Percentiles rank a stretch among this genome's conserved stretches.
phyloP scores from a whole-genome alignment of 176 grass and related monocot species.

The Rhipidocladum racemiflorum region DNA sequence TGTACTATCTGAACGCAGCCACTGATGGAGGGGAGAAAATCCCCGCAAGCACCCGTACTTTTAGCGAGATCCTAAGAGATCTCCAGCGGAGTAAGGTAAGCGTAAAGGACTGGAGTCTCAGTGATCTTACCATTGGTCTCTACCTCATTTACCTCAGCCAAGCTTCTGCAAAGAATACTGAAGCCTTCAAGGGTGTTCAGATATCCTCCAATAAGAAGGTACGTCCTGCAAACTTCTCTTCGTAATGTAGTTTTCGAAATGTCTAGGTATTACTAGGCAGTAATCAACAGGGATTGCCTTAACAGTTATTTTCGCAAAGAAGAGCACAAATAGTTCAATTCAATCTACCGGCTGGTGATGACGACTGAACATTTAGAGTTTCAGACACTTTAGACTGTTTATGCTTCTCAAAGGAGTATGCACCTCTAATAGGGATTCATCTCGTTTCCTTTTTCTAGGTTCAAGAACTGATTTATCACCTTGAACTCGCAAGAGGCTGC shows the following conservation, averaged over 20 bases:
- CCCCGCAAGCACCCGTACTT: slow-evolving; percentile 47
- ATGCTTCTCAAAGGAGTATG: slow-evolving; percentile 3
- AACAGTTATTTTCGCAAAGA: not conserved
- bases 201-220: slow-evolving; percentile 70
- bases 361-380: not conserved
- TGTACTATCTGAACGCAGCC: slow-evolving; percentile 44
- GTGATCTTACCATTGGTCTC: slow-evolving; percentile 78
- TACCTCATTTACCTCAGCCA: slow-evolving; percentile 95
- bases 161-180: slow-evolving; percentile 60
- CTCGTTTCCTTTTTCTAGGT: slow-evolving; percentile 47
- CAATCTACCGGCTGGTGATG: not conserved
- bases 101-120: slow-evolving; percentile 93
- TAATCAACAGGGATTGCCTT: not conserved
- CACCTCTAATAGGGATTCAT: not conserved
- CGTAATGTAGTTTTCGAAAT: not conserved
- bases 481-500: slow-evolving; percentile 83
- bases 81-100: slow-evolving; percentile 83
- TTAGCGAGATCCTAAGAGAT: slow-evolving; percentile 75
- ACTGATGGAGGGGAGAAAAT: slow-evolving; percentile 36
- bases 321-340: not conserved
- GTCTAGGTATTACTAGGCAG: not conserved
- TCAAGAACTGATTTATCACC: slow-evolving; percentile 79
- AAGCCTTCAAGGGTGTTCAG: slow-evolving; percentile 72
- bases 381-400: not conserved
- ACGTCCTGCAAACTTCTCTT: slow-evolving; percentile 6